These are phyloP conservation scores for Yamadazyma philogaea DNA, from an alignment of 805 yeast genomes.

Conservation along the genomic window DNA sequence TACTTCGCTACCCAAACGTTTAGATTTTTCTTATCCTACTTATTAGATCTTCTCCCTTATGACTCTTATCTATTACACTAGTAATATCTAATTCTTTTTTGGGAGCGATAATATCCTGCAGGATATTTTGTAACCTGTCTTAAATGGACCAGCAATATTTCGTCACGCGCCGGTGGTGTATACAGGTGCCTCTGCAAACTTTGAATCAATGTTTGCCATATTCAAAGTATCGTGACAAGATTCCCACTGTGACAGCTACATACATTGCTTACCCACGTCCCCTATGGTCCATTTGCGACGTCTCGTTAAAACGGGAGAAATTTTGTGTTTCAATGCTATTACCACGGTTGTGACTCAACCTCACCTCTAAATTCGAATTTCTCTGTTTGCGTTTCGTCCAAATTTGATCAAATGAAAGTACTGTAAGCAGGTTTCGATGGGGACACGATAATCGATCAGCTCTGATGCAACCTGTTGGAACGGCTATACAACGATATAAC, in stretches of 20 bases:
- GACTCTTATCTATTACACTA: neutral
- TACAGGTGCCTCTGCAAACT: neutral
- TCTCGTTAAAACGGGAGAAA: neutral
- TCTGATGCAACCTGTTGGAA: too few relatives aligned
- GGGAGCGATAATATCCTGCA: neutral
- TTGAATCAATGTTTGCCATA: too few relatives aligned
- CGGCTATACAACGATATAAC: too few relatives aligned
- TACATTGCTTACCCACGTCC: too few relatives aligned
- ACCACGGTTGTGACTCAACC: slow-evolving; percentile 5
- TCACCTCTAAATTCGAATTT: neutral
- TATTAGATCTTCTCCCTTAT: neutral
- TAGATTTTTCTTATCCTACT: neutral
- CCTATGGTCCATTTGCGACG: neutral
- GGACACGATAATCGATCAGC: too few relatives aligned
- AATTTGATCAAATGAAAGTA: neutral
- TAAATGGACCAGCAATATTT: neutral
- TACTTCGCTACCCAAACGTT: neutral
- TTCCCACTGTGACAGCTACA: too few relatives aligned
- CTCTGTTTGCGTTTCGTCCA: neutral
- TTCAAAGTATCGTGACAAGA: too few relatives aligned
- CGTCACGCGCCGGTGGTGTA: neutral
- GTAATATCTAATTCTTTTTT: neutral
- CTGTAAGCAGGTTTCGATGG: too few relatives aligned
- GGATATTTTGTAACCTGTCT: neutral
- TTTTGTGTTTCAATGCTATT: neutral